A percentile compares a stretch with the other conserved stretches of the same genome.
Conservation (phyloP, 345 rosid species). For the Eucalyptus marginata region DNA sequence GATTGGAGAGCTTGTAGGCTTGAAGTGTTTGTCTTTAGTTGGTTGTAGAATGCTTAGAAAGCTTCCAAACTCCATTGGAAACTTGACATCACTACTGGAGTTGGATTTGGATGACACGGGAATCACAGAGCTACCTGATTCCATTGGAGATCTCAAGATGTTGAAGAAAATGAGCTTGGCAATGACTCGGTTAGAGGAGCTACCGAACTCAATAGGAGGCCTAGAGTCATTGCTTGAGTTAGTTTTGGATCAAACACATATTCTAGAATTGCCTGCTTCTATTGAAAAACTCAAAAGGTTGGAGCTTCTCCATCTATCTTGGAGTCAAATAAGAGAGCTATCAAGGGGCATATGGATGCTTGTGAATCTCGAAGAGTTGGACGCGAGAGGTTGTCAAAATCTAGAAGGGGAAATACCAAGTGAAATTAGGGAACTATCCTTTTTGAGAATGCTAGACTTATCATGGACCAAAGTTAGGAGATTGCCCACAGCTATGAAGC, state of each 20-base stretch:
- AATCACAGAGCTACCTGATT: fast-evolving
- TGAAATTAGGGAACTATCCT: neutral
- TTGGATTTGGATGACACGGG: neutral
- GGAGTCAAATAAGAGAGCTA: neutral
- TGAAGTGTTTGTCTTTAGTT: neutral
- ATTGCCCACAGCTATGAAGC: neutral
- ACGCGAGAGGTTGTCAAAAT: neutral
- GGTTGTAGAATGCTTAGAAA: neutral
- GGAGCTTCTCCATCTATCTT: neutral
- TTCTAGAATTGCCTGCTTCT: neutral
- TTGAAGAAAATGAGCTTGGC: neutral
- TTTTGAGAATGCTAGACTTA: neutral
- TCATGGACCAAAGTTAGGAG: neutral
- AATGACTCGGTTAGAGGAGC: neutral
- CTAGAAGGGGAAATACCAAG: neutral
- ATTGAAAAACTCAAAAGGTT: neutral
- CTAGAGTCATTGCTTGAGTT: neutral
- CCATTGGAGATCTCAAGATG: neutral
- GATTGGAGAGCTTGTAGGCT: neutral
- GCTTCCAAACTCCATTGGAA: neutral
- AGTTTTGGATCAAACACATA: neutral
- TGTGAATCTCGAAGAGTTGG: neutral
- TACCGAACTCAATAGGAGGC: neutral
- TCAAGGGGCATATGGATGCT: neutral
- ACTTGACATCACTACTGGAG: neutral